Evolutionary conservation across 495 filamentous ascomycete genomes (phyloP), one percentile per base, ranked within the genome.

Genomic region (Penicillium atrosanguineum): DNA sequence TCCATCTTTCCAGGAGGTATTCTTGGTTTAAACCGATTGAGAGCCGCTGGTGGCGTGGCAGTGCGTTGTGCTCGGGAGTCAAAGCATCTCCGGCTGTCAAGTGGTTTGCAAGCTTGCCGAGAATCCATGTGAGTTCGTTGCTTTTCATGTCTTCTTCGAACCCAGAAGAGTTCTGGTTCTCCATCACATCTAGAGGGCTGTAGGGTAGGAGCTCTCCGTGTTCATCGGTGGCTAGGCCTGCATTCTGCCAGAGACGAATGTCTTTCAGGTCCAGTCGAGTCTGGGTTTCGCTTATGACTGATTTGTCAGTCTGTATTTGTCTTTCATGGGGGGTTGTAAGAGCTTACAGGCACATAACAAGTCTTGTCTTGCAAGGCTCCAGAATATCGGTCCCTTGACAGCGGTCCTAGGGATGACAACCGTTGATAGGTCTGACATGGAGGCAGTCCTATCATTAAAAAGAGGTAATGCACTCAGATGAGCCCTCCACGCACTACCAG

Each of bases 301-400:
- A 31, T 31, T 31, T 31, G 28, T 31, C 11, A 31, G 28, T 9
- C 57, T 9, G 4, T 4, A 28, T 31, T 6, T 9, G 7, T 31
- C 7, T 31, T 31, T 31, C 7, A 31, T 31, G 2, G 28, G 11
- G 7, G 1, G 28, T 9, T 9, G 4, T 1, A 3, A 48, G n/a
- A 34, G 31, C 59, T 55, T 31, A 65, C 62, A 65, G 12, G 62
- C 62, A 44, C 48, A 65, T 11, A 65, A 21, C 21, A 53, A 46
- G 29, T 62, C 59, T 29, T 65, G 62, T 16, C 59, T 47, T 5
- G 53, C 56, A 3, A 62, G 53, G 40, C 62, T 62, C 62, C 62
- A 65, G 25, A 65, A 62, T 15, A 65, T 52, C 1, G 62, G 52
- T 0, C 62, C 49, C 19, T 53, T 55, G 28, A 65, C 43, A 14